These are phyloP conservation scores for Ensete glaucum DNA, from an alignment of 176 grass and related monocot genomes.

Conservation along the genomic window DNA sequence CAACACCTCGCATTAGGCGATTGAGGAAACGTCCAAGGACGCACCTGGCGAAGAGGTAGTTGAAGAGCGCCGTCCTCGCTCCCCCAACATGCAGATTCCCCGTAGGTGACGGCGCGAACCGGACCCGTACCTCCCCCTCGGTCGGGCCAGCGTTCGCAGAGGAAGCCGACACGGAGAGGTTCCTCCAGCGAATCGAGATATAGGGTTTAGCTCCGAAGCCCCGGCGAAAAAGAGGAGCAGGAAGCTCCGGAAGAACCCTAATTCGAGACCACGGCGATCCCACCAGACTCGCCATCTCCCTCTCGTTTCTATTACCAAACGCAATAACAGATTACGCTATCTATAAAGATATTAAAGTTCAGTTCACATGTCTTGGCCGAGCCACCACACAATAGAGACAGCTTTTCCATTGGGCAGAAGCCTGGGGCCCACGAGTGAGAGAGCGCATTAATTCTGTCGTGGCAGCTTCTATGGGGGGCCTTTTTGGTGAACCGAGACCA, in stretches of 20 bases:
- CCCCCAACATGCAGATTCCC: slow-evolving; percentile 90
- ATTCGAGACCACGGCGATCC: slow-evolving; percentile 38
- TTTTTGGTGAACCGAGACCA: no score
- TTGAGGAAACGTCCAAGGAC: no score
- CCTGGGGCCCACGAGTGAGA: no score
- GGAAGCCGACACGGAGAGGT: slow-evolving; percentile 34
- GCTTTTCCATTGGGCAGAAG: no score
- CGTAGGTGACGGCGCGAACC: slow-evolving; percentile 86
- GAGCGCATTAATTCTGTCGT: no score
- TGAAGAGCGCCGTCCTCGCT: slow-evolving; percentile 84
- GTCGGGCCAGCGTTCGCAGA: background rate
- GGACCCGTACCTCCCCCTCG: slow-evolving; percentile 59
- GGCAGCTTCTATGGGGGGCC: no score
- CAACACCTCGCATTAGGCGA: no score
- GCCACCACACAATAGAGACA: no score
- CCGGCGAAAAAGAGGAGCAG: background rate
- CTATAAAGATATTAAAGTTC: no score
- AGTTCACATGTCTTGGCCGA: no score
- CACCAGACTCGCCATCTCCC: slow-evolving; percentile 23
- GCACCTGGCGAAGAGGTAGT: slow-evolving; percentile 88
- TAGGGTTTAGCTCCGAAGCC: slow-evolving; percentile 13
- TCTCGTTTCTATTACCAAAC: no score
- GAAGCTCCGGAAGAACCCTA: slow-evolving; percentile 33
- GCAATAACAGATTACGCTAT: no score
- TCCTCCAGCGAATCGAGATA: slow-evolving; percentile 24